Conservation (phyloP, 768 basidiomycete genomes). For the Tylopilus balloui region DNA sequence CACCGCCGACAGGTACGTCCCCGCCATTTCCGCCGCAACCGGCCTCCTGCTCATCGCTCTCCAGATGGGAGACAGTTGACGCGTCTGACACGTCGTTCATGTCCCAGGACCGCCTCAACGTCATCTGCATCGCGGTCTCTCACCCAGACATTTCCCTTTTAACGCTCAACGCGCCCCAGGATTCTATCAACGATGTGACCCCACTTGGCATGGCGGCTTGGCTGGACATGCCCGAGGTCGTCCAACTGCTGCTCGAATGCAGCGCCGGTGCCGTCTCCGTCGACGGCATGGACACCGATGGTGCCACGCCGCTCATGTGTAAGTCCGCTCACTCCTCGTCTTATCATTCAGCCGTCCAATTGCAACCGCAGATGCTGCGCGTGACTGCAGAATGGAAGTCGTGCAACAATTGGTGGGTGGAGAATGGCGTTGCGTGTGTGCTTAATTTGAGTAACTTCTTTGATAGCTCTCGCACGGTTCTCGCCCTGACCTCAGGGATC, state of each 20-base stretch:
- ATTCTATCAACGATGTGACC: conserved; percentile 66
- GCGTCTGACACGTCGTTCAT: conserved; percentile 67
- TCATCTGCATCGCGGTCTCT: conserved; percentile 50
- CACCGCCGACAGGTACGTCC: conserved; percentile 62
- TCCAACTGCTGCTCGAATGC: conserved; percentile 60
- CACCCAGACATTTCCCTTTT: conserved; percentile 60
- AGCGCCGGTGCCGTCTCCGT: conserved; percentile 62
- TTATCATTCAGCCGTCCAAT: background rate
- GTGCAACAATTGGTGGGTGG: conserved; percentile 57
- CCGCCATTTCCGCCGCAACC: conserved; percentile 1
- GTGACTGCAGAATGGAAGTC: conserved; percentile 68
- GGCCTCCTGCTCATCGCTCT: background rate
- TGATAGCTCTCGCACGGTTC: conserved; percentile 57
- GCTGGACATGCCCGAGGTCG: conserved; percentile 59
- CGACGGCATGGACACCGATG: conserved; percentile 69
- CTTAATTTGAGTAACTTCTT: conserved; percentile 6
- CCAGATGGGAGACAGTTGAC: conserved; percentile 66
- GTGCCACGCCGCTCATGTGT: conserved; percentile 85
- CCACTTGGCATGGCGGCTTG: conserved; percentile 77
- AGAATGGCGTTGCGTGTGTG: conserved; percentile 1
- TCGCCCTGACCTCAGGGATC: conserved; percentile 67
- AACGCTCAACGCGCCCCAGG: conserved; percentile 71
- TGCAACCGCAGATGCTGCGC: conserved; percentile 59
- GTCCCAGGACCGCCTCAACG: conserved; percentile 51
- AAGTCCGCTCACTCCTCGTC: conserved; percentile 29